Conservation (phyloP, 805 yeast species). For the Zygosaccharomyces siamensis region DNA sequence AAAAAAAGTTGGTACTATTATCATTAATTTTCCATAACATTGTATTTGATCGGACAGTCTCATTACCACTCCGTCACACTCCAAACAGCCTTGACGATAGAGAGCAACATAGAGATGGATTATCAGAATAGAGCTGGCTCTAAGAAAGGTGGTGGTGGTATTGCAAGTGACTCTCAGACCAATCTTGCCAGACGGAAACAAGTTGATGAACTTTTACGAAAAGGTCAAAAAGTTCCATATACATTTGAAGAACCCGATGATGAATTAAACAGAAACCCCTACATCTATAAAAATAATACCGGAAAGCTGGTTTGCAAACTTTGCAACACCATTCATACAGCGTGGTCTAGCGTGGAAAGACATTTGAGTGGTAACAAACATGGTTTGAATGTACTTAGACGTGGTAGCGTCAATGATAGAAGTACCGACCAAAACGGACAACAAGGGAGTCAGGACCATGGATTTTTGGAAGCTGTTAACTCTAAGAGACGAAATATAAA, state of each 20-base stretch:
- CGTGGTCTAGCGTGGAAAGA: slow-evolving; percentile 74
- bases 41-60: not conserved
- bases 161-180: slow-evolving; percentile 68
- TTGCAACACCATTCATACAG: slow-evolving; percentile 76
- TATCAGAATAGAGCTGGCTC: slow-evolving; percentile 86
- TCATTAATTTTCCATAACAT: not conserved
- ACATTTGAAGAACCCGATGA: slow-evolving; percentile 37
- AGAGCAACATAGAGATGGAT: slow-evolving; percentile 51
- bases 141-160: slow-evolving; percentile 86
- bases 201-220: slow-evolving; percentile 52
- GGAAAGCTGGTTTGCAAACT: slow-evolving; percentile 81
- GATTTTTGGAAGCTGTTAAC: slow-evolving; percentile 23
- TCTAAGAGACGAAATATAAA: slow-evolving; percentile 13
- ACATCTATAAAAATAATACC: slow-evolving; percentile 75
- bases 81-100: too few species aligned
- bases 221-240: slow-evolving; percentile 36
- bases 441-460: slow-evolving; percentile 18
- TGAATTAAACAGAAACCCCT: slow-evolving; percentile 45
- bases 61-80: not conserved
- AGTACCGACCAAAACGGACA: slow-evolving; percentile 24
- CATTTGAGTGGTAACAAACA: slow-evolving; percentile 86
- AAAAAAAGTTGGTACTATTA: not conserved
- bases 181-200: slow-evolving; percentile 66
- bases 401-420: slow-evolving; percentile 40
- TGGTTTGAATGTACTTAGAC: slow-evolving; percentile 60